These are phyloP conservation scores for Zostera marina DNA, from an alignment of 116 monocot genomes.

Conservation along the genomic window DNA sequence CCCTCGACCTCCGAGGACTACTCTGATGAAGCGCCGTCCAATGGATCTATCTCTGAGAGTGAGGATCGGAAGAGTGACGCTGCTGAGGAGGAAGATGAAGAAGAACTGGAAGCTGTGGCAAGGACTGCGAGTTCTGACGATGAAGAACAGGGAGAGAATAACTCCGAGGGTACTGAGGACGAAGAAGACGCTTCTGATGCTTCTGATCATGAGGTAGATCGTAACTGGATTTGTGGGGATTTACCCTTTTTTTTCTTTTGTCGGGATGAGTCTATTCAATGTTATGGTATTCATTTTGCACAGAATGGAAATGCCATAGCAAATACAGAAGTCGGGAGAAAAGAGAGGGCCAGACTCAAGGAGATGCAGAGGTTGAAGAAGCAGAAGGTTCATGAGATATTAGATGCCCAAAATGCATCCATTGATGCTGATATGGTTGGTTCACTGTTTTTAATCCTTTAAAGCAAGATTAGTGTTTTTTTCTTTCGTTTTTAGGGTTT, in stretches of 20 bases:
- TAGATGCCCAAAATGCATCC: conserved; percentile 79
- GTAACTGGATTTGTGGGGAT: background rate
- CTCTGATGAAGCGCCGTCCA: conserved; percentile 27
- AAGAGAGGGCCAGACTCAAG: conserved; percentile 63
- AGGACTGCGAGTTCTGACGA: conserved; percentile 30
- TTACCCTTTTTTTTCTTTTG: background rate
- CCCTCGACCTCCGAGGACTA: conserved; percentile 36
- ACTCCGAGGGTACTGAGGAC: conserved; percentile 47
- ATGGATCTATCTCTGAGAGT: conserved; percentile 10
- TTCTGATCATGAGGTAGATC: conserved; percentile 15
- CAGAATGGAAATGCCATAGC: conserved; percentile 24
- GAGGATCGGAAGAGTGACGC: conserved; percentile 21
- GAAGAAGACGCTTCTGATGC: conserved; percentile 19
- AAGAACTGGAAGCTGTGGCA: conserved; percentile 57
- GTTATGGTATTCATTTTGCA: conserved; percentile 4
- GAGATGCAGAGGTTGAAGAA: conserved; percentile 88
- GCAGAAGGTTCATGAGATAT: conserved; percentile 75
- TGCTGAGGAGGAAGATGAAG: conserved; percentile 43
- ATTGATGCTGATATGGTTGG: conserved; percentile 93
- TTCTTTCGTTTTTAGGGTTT: background rate
- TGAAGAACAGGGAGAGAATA: conserved; percentile 23
- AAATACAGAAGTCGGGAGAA: conserved; percentile 41
- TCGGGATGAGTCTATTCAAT: background rate
- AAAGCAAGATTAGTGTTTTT: background rate
- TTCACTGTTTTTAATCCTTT: background rate